Conservation (phyloP, 2,329 filamentous ascomycete species). For the Fusarium sp. region DNA sequence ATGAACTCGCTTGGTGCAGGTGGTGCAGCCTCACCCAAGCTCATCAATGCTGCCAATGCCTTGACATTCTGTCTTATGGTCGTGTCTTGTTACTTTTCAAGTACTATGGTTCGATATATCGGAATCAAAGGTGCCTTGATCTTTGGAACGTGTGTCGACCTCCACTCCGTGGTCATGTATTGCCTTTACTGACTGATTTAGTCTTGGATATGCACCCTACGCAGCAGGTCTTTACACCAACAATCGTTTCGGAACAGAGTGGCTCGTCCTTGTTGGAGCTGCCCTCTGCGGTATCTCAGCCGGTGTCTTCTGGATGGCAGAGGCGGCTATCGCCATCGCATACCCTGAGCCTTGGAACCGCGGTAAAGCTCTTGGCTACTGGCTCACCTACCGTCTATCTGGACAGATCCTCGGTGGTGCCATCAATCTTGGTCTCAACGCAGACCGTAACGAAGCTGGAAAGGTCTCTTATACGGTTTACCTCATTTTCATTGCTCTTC, state of each 20-base stretch:
- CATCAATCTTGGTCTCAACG: constrained; percentile 77
- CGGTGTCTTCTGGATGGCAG: constrained; percentile 81
- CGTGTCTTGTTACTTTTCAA: constrained; percentile 74
- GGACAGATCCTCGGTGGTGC: constrained; percentile 79
- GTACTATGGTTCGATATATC: constrained; percentile 72
- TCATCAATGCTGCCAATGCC: constrained; percentile 78
- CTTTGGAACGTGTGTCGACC: constrained; percentile 69
- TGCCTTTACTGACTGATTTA: constrained; percentile 26
- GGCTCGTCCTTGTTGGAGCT: constrained; percentile 76
- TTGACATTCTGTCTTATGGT: constrained; percentile 81
- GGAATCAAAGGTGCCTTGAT: constrained; percentile 79
- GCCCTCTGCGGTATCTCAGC: constrained; percentile 77
- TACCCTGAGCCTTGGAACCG: constrained; percentile 79
- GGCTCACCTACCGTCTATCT: constrained; percentile 69
- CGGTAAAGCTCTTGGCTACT: constrained; percentile 74
- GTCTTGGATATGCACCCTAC: constrained; percentile 76
- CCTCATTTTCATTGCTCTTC: constrained; percentile 77
- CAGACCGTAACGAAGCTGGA: constrained; percentile 66
- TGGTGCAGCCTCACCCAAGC: constrained; percentile 71
- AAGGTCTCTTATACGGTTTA: constrained; percentile 78
- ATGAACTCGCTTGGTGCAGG: constrained; percentile 81
- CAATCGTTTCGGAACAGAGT: constrained; percentile 76
- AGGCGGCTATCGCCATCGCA: constrained; percentile 78
- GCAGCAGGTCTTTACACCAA: constrained; percentile 79
- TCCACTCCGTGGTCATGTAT: too few species aligned